Conservation (phyloP, 805 yeast species). For the Saccharomycopsis oosterbeekiorum region DNA sequence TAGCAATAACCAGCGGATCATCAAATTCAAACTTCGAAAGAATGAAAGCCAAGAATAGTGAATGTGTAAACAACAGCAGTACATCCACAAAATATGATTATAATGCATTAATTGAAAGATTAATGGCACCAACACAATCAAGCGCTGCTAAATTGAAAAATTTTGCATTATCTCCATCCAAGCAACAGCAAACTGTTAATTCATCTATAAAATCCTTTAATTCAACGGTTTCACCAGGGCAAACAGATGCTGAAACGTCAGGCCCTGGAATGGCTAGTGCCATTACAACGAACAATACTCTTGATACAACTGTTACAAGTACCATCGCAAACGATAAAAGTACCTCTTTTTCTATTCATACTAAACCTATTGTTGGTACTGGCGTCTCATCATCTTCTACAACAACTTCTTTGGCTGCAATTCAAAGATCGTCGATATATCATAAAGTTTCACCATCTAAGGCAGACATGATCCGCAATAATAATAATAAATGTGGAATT, state of each 20-base stretch:
- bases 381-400: background rate
- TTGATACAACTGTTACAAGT: background rate
- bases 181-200: background rate
- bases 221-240: background rate
- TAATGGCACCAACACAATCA: slow-evolving; percentile 12
- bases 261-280: background rate
- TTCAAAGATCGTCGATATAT: background rate
- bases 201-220: background rate
- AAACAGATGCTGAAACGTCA: background rate
- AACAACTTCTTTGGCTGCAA: background rate
- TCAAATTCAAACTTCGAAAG: background rate
- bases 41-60: background rate
- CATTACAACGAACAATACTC: background rate
- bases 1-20: background rate
- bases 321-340: background rate
- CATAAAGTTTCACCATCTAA: background rate
- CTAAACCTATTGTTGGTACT: background rate
- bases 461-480: background rate
- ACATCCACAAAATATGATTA: slow-evolving; percentile 1
- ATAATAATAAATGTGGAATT: background rate
- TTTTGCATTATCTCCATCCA: background rate
- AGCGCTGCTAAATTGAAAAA: slow-evolving; percentile 10
- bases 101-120: background rate
- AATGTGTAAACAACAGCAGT: background rate
- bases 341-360: background rate